These are phyloP conservation scores for Ajuga reptans DNA, from an alignment of 305 asterid genomes.

Conservation along the genomic window DNA sequence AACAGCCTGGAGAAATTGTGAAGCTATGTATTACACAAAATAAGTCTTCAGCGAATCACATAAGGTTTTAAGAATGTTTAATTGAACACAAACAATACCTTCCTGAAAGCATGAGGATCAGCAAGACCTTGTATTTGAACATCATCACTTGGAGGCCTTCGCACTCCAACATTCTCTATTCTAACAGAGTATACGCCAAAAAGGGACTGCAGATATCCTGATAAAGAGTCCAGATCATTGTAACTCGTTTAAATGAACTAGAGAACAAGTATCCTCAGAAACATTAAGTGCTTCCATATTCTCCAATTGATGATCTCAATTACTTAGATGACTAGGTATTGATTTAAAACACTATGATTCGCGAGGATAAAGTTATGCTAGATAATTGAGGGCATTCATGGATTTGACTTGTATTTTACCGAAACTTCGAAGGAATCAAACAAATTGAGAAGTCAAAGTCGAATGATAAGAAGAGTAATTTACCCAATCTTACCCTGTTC, in stretches of 20 bases:
- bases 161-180: conserved; percentile 63
- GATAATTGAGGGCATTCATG: background rate
- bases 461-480: background rate
- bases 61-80: background rate
- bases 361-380: background rate
- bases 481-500: conserved; percentile 53
- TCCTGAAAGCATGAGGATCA: conserved; percentile 60
- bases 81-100: conserved; percentile 33
- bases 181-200: conserved; percentile 60
- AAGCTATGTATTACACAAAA: background rate
- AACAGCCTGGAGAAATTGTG: conserved; percentile 50
- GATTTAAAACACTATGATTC: background rate
- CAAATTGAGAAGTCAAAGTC: background rate
- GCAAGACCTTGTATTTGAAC: conserved; percentile 60
- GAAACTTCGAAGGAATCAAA: background rate
- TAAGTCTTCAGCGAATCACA: background rate
- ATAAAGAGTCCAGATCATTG: background rate
- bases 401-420: background rate
- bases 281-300: background rate
- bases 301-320: background rate
- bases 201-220: conserved; percentile 62
- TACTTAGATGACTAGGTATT: background rate
- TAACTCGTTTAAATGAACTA: background rate
- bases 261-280: background rate
- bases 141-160: conserved; percentile 70